These are phyloP conservation scores for Globisporangium nagaii DNA, from an alignment of 352 stramenopile genomes.

Conservation along the genomic window DNA sequence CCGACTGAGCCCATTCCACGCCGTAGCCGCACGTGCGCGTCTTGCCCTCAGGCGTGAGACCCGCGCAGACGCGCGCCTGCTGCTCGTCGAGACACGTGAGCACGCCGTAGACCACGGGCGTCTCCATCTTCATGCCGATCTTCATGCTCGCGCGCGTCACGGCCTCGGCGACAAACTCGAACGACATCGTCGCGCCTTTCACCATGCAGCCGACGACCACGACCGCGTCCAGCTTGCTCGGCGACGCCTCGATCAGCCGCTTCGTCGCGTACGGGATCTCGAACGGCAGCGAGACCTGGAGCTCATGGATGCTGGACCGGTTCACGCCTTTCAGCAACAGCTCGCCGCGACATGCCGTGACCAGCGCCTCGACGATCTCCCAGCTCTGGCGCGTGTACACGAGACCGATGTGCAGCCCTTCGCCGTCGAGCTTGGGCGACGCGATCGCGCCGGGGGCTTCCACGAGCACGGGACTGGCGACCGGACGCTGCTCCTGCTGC, in stretches of 20 bases:
- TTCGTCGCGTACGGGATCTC: constrained; percentile 30
- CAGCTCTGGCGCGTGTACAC: constrained; percentile 21
- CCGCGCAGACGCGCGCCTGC: constrained; percentile 11
- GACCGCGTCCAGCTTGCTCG: constrained; percentile 16
- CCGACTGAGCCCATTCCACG: constrained; percentile 87
- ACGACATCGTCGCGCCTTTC: constrained; percentile 13
- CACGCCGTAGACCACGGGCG: constrained; percentile 18
- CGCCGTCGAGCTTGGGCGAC: constrained; percentile 15
- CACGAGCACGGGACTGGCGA: constrained; percentile 12
- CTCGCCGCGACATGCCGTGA: constrained; percentile 23
- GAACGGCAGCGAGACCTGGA: constrained; percentile 24
- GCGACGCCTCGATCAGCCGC: constrained; percentile 11
- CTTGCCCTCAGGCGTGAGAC: constrained; percentile 5
- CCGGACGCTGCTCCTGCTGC: not conserved
- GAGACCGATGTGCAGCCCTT: constrained; percentile 20
- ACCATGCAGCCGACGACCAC: constrained; percentile 17
- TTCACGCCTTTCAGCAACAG: constrained; percentile 24
- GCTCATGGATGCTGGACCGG: constrained; percentile 22
- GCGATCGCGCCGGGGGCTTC: constrained; percentile 30
- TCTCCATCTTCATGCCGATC: constrained; percentile 19
- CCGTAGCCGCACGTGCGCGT: constrained; percentile 68
- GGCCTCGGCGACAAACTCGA: constrained; percentile 17
- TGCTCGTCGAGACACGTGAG: constrained; percentile 10
- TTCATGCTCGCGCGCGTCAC: constrained; percentile 21
- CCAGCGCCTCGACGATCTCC: constrained; percentile 22